Conservation (phyloP, 164 flowering plant species). For the Magnolia kwangsiensis region DNA sequence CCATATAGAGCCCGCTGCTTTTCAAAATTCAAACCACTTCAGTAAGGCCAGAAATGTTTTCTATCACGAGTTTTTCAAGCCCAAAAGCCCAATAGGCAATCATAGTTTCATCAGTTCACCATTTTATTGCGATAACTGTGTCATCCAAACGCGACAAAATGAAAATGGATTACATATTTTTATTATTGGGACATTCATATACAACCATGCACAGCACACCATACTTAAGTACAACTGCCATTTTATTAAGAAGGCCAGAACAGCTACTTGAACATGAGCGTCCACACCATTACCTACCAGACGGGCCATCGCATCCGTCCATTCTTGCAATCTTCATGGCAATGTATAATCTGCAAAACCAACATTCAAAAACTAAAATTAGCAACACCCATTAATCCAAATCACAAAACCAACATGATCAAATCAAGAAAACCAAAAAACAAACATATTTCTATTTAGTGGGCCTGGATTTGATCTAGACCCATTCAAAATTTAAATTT, state of each 20-base stretch:
- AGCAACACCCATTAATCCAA: background rate
- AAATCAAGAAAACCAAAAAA: background rate
- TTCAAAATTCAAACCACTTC: no score
- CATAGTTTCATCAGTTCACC: no score
- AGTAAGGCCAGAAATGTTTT: no score
- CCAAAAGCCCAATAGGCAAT: no score
- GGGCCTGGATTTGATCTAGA: background rate
- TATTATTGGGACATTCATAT: background rate
- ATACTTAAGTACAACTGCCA: no score
- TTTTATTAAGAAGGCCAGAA: no score
- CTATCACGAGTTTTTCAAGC: no score
- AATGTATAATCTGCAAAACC: constrained; percentile 50
- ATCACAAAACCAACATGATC: background rate
- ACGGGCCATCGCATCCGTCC: background rate
- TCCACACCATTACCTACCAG: background rate
- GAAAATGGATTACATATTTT: background rate
- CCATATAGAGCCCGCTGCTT: no score
- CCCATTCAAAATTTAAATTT: no score
- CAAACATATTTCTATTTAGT: background rate
- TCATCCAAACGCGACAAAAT: no score
- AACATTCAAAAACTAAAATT: background rate
- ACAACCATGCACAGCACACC: background rate
- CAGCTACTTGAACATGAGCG: no score
- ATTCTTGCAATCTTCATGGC: constrained; percentile 29
- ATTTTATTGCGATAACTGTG: no score